Conservation (phyloP, 805 yeast species). For the Suhomyces xylopsoci region DNA sequence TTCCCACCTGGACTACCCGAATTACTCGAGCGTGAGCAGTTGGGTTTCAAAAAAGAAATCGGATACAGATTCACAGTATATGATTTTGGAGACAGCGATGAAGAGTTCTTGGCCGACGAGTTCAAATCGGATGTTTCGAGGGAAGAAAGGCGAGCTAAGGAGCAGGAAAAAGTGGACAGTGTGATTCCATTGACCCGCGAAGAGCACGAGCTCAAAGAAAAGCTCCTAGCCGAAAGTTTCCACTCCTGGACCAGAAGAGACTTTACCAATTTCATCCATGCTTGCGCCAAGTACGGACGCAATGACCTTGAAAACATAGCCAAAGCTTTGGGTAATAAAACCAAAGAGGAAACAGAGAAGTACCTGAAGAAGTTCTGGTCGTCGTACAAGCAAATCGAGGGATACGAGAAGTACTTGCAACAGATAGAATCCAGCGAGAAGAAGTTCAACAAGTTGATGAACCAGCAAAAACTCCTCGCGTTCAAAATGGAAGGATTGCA, state of each 20-base stretch:
- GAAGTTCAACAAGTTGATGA: slow-evolving; percentile 51
- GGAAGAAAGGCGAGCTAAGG: slow-evolving; percentile 41
- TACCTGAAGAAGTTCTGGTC: slow-evolving; percentile 67
- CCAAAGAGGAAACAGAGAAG: slow-evolving; percentile 53
- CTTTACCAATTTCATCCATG: slow-evolving; percentile 67
- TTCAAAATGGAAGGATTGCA: slow-evolving; percentile 50
- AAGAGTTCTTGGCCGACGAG: slow-evolving; percentile 48
- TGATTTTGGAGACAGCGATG: slow-evolving; percentile 60
- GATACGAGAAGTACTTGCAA: slow-evolving; percentile 65
- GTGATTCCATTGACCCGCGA: slow-evolving; percentile 62
- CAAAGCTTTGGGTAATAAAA: slow-evolving; percentile 53
- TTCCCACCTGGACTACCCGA: slow-evolving; percentile 53
- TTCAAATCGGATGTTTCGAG: slow-evolving; percentile 34
- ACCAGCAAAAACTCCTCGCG: slow-evolving; percentile 55
- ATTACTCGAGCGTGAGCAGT: slow-evolving; percentile 61
- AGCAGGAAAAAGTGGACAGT: slow-evolving; percentile 52
- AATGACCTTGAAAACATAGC: slow-evolving; percentile 49
- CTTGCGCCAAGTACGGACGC: slow-evolving; percentile 66
- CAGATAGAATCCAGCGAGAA: slow-evolving; percentile 74
- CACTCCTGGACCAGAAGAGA: slow-evolving; percentile 73
- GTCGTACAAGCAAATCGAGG: slow-evolving; percentile 57
- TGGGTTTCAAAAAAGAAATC: slow-evolving; percentile 57
- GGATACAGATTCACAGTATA: slow-evolving; percentile 55
- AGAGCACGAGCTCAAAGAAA: slow-evolving; percentile 53
- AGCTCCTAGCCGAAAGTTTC: slow-evolving; percentile 55